Percentiles rank a stretch among this genome's conserved stretches.
Evolutionary conservation across 2,329 filamentous ascomycete species (phyloP).

Genomic region (Neonectria punicea): DNA sequence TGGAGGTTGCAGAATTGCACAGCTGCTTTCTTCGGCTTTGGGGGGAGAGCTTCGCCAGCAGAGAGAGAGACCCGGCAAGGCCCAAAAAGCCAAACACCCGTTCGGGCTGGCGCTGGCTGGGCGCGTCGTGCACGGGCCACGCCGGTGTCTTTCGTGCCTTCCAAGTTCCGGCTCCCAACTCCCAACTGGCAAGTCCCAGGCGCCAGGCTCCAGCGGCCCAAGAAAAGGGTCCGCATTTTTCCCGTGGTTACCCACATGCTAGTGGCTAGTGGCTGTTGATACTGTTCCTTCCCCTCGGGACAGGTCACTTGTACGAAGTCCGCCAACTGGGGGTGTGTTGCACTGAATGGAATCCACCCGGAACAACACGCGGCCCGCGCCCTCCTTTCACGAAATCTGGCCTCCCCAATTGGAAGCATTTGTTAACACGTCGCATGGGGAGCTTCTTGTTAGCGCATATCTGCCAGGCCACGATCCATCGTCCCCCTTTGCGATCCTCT

Average conservation of each 20-base stretch:
- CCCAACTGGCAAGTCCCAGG: not conserved
- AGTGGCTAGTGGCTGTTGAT: not conserved
- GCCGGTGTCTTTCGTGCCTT: slow-evolving; percentile 18
- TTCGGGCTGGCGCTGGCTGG: not conserved
- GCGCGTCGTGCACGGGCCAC: slow-evolving; percentile 2
- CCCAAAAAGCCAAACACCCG: slow-evolving; percentile 13
- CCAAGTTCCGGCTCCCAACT: not conserved
- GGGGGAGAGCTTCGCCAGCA: slow-evolving; percentile 40
- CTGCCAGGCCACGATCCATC: not conserved
- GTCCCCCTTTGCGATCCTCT: slow-evolving; percentile 18
- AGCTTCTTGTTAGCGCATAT: slow-evolving; percentile 14
- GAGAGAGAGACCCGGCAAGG: slow-evolving; percentile 17
- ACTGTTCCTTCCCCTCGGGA: not conserved
- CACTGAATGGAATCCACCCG: not conserved
- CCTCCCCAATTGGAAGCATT: slow-evolving; percentile 24
- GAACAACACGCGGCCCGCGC: slow-evolving; percentile 12
- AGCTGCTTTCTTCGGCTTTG: slow-evolving; percentile 27
- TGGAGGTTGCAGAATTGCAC: slow-evolving; percentile 22
- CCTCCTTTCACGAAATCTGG: slow-evolving; percentile 19
- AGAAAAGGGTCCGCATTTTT: not conserved
- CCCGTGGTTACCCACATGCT: not conserved
- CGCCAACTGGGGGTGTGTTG: not conserved
- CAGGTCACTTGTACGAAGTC: not conserved
- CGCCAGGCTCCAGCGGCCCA: no score
- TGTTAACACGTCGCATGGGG: slow-evolving; percentile 26